Percentiles rank a stretch among this genome's conserved stretches.
Conservation (phyloP, 768 basidiomycete species). For the Boletus pseudopeckii region DNA sequence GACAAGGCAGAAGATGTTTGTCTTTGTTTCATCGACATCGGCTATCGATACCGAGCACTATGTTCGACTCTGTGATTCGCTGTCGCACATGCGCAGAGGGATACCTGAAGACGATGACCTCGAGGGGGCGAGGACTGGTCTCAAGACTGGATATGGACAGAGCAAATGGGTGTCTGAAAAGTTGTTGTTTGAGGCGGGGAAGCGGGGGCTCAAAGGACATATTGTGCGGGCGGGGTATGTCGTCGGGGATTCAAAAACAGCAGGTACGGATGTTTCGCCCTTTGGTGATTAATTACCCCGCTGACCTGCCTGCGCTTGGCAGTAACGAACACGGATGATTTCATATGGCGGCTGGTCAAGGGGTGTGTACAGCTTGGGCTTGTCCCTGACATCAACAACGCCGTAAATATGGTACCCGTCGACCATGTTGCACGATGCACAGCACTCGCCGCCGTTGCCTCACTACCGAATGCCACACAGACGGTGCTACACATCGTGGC, state of each 20-base stretch:
- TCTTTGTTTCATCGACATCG: conserved; percentile 96
- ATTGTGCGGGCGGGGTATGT: conserved; percentile 95
- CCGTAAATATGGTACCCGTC: conserved; percentile 97
- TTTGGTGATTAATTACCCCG: background rate
- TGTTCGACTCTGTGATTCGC: conserved; percentile 77
- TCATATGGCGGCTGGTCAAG: conserved; percentile 97
- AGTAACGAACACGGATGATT: conserved; percentile 99
- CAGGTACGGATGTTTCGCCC: conserved; percentile 50
- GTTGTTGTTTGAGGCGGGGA: conserved; percentile 86
- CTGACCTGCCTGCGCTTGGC: conserved; percentile 1
- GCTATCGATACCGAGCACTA: conserved; percentile 90
- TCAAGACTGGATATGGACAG: conserved; percentile 95
- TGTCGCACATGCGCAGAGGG: conserved; percentile 52
- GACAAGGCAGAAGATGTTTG: conserved; percentile 70
- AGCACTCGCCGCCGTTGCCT: conserved; percentile 65
- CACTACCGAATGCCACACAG: conserved; percentile 45
- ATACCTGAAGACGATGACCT: conserved; percentile 87
- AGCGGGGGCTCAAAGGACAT: conserved; percentile 77
- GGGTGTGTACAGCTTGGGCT: conserved; percentile 98
- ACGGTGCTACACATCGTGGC: conserved; percentile 85
- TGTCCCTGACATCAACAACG: conserved; percentile 96
- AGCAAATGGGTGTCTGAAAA: conserved; percentile 99
- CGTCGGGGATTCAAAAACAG: conserved; percentile 85
- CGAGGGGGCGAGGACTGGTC: conserved; percentile 68
- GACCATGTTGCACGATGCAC: conserved; percentile 90